Conservation (phyloP, 495 filamentous ascomycete species). For the Podospora australis region DNA sequence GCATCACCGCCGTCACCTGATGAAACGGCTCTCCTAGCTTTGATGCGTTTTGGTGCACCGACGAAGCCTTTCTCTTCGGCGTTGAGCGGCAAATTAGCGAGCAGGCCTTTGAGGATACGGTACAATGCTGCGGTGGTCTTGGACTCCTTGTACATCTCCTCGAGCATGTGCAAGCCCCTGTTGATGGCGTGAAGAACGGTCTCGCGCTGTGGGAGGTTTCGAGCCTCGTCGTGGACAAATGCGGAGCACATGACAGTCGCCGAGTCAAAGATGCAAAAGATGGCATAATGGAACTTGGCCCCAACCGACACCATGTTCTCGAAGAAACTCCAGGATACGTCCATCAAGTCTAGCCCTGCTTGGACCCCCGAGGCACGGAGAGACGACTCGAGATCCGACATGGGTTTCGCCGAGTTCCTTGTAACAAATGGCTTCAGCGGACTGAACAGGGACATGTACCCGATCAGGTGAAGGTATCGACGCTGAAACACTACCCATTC, state of each 20-base stretch:
- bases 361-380: conserved; percentile 35
- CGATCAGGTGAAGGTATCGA: conserved; percentile 41
- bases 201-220: conserved; percentile 37
- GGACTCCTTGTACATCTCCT: conserved; percentile 23
- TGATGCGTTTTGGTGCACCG: conserved; percentile 16
- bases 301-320: conserved; percentile 37
- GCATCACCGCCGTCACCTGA: not conserved
- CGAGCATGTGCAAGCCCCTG: conserved; percentile 33
- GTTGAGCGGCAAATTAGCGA: conserved; percentile 21
- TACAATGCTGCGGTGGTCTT: conserved; percentile 23
- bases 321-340: conserved; percentile 35
- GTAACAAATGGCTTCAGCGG: conserved; percentile 40
- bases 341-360: conserved; percentile 35
- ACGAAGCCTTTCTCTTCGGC: conserved; percentile 18
- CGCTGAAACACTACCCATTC: conserved; percentile 43
- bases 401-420: conserved; percentile 22
- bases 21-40: not conserved
- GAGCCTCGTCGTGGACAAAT: conserved; percentile 41
- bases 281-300: conserved; percentile 45
- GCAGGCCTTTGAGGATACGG: conserved; percentile 23
- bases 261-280: conserved; percentile 49
- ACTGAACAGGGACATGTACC: conserved; percentile 40
- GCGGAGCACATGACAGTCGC: conserved; percentile 45
- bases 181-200: conserved; percentile 34
- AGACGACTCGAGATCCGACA: conserved; percentile 20